Percentiles rank a stretch among this genome's conserved stretches.
Evolutionary conservation across 2,329 filamentous ascomycete genomes (phyloP).

Genomic region (Thermomyces lanuginosus): DNA sequence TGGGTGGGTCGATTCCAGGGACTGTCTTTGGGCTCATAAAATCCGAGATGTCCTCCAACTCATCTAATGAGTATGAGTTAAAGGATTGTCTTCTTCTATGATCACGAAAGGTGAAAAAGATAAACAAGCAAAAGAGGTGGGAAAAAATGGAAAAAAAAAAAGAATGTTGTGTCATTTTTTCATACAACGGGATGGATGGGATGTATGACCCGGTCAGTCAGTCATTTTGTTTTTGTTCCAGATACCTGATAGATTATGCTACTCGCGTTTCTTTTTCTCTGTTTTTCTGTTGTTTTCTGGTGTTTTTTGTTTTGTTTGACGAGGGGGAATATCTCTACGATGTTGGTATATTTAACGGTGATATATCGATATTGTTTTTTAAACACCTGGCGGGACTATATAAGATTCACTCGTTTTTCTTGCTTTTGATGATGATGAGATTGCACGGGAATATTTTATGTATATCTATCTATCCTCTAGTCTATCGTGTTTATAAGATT

Average conservation of each 20-base stretch:
- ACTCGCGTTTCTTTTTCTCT: background rate
- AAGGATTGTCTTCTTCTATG: slow-evolving; percentile 1
- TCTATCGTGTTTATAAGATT: too few species aligned
- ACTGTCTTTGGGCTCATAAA: slow-evolving; percentile 49
- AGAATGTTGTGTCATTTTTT: slow-evolving; percentile 7
- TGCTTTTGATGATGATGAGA: background rate
- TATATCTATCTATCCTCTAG: background rate
- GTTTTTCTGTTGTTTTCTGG: background rate
- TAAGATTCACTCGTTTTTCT: too few species aligned
- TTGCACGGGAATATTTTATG: background rate
- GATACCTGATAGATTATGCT: slow-evolving; percentile 16
- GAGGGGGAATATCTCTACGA: too few species aligned
- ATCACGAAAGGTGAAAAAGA: slow-evolving; percentile 9
- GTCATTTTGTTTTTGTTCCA: too few species aligned
- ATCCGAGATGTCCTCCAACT: background rate
- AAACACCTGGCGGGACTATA: too few species aligned
- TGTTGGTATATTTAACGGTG: too few species aligned
- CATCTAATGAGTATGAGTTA: slow-evolving; percentile 2
- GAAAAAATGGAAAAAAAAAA: too few species aligned
- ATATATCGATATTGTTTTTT: too few species aligned
- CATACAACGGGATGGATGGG: slow-evolving; percentile 12
- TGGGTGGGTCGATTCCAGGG: slow-evolving; percentile 53
- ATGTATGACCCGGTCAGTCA: slow-evolving; percentile 14
- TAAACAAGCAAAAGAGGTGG: too few species aligned
- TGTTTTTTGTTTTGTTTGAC: slow-evolving; percentile 1